Evolutionary conservation across 768 basidiomycete genomes (phyloP).

Genomic region (Strobilomyces dryophilus): DNA sequence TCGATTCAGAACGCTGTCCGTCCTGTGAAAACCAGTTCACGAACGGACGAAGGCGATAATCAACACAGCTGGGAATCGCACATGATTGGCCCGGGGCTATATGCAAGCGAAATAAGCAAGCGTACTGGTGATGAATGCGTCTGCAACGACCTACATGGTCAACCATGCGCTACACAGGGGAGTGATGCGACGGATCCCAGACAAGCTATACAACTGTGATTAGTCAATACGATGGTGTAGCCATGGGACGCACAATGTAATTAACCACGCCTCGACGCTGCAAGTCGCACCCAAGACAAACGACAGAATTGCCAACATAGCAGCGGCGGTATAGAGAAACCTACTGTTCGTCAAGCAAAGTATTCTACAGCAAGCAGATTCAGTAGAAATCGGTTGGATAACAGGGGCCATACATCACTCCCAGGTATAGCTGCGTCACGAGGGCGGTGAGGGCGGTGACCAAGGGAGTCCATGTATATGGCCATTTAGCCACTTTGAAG

Average conservation of each 20-base stretch:
- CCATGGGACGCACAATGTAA: conserved; percentile 27
- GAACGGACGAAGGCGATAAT: too few species aligned
- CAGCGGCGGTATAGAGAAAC: not conserved
- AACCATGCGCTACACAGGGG: conserved; percentile 12
- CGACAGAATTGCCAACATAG: not conserved
- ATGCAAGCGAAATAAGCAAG: not conserved
- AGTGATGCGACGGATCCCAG: conserved; percentile 39
- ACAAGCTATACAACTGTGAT: conserved; percentile 28
- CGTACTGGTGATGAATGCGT: not conserved
- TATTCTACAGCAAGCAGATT: not conserved
- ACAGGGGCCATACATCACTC: conserved; percentile 32
- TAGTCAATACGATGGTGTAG: not conserved
- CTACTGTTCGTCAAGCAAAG: not conserved
- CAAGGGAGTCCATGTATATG: conserved; percentile 47
- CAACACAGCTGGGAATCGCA: too few species aligned
- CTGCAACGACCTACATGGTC: not conserved
- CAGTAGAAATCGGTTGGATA: too few species aligned
- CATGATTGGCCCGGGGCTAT: too few species aligned
- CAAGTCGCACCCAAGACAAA: not conserved
- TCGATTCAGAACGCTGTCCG: too few species aligned
- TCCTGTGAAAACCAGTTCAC: too few species aligned
- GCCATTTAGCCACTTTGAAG: conserved; percentile 40
- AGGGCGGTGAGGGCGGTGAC: conserved; percentile 44
- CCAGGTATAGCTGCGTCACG: conserved; percentile 46
- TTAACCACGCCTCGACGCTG: too few species aligned